These are phyloP conservation scores for Solanum chacoense DNA, from an alignment of 305 asterid species.

Conservation along the genomic window DNA sequence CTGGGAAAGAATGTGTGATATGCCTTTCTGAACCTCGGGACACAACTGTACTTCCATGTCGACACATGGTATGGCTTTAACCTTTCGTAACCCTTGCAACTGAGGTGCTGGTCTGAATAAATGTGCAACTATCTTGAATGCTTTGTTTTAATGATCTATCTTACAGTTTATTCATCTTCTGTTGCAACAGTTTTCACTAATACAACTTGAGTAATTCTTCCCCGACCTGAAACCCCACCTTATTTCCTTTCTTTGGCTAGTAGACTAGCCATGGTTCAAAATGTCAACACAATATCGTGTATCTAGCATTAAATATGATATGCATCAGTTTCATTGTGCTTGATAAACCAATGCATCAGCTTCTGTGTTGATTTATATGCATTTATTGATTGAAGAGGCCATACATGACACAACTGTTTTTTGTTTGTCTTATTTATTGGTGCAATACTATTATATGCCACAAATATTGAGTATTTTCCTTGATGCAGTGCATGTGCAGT, in stretches of 20 bases:
- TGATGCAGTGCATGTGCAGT: slow-evolving; percentile 94
- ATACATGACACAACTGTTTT: neutral
- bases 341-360: neutral
- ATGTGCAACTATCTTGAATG: neutral
- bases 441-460: neutral
- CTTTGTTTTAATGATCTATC: neutral
- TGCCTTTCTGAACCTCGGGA: slow-evolving; percentile 98
- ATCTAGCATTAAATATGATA: neutral
- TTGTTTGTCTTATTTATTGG: neutral
- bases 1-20: slow-evolving; percentile 95
- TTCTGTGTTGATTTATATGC: neutral
- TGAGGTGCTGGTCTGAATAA: neutral
- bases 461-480: slow-evolving; percentile 1
- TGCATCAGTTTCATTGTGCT: neutral
- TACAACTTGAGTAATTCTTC: neutral
- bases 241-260: neutral
- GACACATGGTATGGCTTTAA: slow-evolving; percentile 67
- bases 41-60: slow-evolving; percentile 93
- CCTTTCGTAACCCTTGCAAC: neutral
- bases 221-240: neutral
- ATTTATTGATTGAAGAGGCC: neutral
- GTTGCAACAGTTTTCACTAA: neutral
- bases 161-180: neutral
- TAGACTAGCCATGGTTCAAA: neutral
- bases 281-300: neutral